A percentile compares a stretch with the other conserved stretches of the same genome.
Conservation (phyloP, 116 monocot genomes). For the Posidonia oceanica region DNA sequence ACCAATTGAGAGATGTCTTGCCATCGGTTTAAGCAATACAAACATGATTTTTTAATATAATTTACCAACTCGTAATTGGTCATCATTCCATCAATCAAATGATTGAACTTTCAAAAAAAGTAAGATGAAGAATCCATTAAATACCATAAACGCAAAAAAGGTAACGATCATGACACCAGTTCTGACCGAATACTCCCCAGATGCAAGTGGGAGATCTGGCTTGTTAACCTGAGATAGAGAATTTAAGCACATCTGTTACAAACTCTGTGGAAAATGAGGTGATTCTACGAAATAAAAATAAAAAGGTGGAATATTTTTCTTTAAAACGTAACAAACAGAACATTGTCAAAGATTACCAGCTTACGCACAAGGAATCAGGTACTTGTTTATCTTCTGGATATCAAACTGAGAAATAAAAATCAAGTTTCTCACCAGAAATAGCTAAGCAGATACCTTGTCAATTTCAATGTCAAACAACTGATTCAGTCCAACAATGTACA, state of each 20-base stretch:
- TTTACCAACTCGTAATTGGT: no score
- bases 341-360: no score
- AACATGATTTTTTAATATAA: no score
- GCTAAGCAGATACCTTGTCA: conserved; percentile 60
- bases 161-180: conserved; percentile 55
- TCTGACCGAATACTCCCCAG: conserved; percentile 76
- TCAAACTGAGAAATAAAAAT: not conserved
- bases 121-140: not conserved
- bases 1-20: no score
- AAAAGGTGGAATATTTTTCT: not conserved
- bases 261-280: not conserved
- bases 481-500: conserved; percentile 98
- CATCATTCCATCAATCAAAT: no score
- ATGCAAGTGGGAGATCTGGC: conserved; percentile 87
- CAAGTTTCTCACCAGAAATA: not conserved
- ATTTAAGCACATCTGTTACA: not conserved
- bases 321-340: not conserved
- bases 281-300: not conserved
- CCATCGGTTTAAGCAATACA: no score
- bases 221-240: conserved; percentile 64
- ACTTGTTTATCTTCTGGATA: no score
- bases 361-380: no score
- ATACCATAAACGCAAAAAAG: conserved; percentile 62
- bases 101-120: no score
- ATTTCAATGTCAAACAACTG: conserved; percentile 96